A percentile compares a stretch with the other conserved stretches of the same genome.
Evolutionary conservation across 2,329 filamentous ascomycete species (phyloP).

Genomic region (Diplodia intermedia): DNA sequence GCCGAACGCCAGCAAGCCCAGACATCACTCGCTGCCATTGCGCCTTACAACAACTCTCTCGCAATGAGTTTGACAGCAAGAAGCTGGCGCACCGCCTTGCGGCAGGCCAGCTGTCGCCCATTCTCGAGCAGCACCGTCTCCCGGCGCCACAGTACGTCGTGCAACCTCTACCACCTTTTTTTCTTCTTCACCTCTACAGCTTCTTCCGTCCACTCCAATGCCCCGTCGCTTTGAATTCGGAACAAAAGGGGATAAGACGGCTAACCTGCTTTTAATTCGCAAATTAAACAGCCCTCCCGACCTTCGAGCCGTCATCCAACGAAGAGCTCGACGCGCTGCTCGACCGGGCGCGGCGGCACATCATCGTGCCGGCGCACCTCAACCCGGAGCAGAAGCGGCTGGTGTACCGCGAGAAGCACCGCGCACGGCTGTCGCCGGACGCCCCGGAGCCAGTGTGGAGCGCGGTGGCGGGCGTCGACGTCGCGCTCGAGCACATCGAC

Average conservation of each 20-base stretch:
- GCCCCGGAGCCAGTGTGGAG: constrained; percentile 50
- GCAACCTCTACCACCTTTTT: neutral
- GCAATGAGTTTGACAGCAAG: constrained; percentile 44
- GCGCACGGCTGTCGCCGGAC: constrained; percentile 46
- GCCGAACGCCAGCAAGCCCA: neutral
- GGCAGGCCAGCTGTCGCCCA: constrained; percentile 31
- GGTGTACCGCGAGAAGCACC: constrained; percentile 51
- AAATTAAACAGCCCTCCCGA: constrained; percentile 30
- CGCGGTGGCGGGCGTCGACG: constrained; percentile 49
- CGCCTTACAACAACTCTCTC: constrained; percentile 24
- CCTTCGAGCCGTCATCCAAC: constrained; percentile 51
- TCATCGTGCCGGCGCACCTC: constrained; percentile 55
- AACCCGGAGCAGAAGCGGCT: constrained; percentile 50
- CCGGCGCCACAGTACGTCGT: constrained; percentile 40
- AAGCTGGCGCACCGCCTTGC: constrained; percentile 41
- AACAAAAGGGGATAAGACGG: constrained; percentile 37
- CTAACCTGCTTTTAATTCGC: constrained; percentile 41
- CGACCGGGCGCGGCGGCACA: constrained; percentile 49
- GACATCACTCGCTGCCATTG: constrained; percentile 8
- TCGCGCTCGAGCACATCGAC: constrained; percentile 45
- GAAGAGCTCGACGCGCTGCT: constrained; percentile 52
- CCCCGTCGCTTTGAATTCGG: neutral
- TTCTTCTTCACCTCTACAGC: neutral
- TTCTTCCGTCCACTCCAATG: neutral
- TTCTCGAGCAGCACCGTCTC: constrained; percentile 38